Conservation (phyloP, 1,139 yeast genomes). For the Citeromyces hawaiiensis region DNA sequence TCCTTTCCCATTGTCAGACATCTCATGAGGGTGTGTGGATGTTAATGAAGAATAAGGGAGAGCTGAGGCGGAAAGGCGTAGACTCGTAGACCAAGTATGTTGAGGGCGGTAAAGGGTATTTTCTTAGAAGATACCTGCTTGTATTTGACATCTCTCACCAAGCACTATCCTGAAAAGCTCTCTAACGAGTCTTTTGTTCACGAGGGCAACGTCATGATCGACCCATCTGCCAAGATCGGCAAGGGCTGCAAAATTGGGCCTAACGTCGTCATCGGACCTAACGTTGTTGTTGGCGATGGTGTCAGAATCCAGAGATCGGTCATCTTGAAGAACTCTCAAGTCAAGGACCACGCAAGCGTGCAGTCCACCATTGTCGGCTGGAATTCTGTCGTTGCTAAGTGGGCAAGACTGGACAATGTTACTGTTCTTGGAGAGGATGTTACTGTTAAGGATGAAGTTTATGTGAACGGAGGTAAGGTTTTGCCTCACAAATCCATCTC, state of each 20-base stretch:
- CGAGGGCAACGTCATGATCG: slow-evolving; percentile 91
- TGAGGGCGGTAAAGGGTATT: too few species aligned
- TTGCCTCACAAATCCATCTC: slow-evolving; percentile 97
- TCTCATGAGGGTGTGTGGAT: background rate
- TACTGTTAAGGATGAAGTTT: slow-evolving; percentile 94
- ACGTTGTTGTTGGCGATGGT: slow-evolving; percentile 93
- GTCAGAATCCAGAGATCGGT: slow-evolving; percentile 97
- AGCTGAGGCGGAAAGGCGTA: background rate
- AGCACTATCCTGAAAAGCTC: slow-evolving; percentile 64
- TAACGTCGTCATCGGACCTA: slow-evolving; percentile 95
- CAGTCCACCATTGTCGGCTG: slow-evolving; percentile 98
- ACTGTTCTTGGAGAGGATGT: slow-evolving; percentile 99
- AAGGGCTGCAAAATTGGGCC: slow-evolving; percentile 96
- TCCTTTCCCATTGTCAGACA: slow-evolving; percentile 15
- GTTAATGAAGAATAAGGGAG: too few species aligned
- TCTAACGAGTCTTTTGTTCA: slow-evolving; percentile 57
- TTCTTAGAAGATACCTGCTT: slow-evolving; percentile 42
- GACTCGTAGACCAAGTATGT: too few species aligned
- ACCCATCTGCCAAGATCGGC: slow-evolving; percentile 89
- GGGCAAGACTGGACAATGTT: slow-evolving; percentile 98
- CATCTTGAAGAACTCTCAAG: slow-evolving; percentile 77
- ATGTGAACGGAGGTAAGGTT: slow-evolving; percentile 98
- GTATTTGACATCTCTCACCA: slow-evolving; percentile 77
- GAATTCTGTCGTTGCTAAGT: slow-evolving; percentile 95
- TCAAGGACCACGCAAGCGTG: slow-evolving; percentile 97